These are phyloP conservation scores for Phylloporus arenicola DNA, from an alignment of 768 basidiomycete species.

Conservation along the genomic window DNA sequence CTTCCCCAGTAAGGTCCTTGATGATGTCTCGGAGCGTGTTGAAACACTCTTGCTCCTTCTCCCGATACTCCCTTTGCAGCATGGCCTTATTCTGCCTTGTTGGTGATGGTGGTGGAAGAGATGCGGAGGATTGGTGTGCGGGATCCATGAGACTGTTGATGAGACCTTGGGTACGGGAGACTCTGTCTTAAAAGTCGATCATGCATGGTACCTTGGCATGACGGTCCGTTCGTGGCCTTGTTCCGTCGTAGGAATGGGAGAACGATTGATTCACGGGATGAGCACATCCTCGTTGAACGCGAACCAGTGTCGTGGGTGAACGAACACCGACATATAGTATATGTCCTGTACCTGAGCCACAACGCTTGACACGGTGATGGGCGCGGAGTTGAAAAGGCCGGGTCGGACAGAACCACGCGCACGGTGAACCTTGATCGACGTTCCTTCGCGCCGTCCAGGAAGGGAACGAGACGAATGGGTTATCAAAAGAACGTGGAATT, in stretches of 20 bases:
- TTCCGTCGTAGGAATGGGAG: not conserved
- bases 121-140: not conserved
- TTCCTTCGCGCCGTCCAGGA: not conserved
- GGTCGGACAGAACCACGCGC: not conserved
- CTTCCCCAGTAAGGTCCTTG: slow-evolving; percentile 8
- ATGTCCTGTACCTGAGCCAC: not conserved
- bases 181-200: not conserved
- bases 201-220: not conserved
- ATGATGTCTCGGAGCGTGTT: slow-evolving; percentile 14
- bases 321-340: not conserved
- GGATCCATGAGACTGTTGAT: not conserved
- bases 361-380: not conserved
- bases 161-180: not conserved
- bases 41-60: slow-evolving; percentile 18
- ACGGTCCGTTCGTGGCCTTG: not conserved
- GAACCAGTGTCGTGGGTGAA: not conserved
- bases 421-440: not conserved
- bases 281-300: not conserved
- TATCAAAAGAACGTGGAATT: not conserved
- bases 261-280: not conserved
- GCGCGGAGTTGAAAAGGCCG: no score
- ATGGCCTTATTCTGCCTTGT: slow-evolving; percentile 9
- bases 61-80: slow-evolving; percentile 20
- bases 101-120: not conserved
- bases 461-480: not conserved